These are phyloP conservation scores for Helminthosporium solani DNA, from an alignment of 2,329 filamentous ascomycete species.

Conservation along the genomic window DNA sequence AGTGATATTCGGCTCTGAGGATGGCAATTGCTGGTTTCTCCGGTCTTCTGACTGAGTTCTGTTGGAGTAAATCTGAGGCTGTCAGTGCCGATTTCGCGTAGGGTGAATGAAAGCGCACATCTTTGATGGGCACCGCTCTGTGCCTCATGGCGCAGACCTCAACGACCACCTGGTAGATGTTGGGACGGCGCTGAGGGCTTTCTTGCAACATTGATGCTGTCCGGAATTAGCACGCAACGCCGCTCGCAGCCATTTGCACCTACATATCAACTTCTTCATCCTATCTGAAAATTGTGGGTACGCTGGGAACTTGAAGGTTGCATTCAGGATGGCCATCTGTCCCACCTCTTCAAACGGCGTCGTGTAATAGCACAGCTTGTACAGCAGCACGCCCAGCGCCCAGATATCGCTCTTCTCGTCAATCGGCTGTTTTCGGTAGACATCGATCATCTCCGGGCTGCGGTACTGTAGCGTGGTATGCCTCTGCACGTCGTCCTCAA, in stretches of 20 bases:
- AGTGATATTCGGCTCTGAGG: conserved; percentile 54
- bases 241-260: conserved; percentile 30
- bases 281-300: conserved; percentile 89
- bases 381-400: conserved; percentile 90
- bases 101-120: conserved; percentile 56
- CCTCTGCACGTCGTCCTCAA: conserved; percentile 95
- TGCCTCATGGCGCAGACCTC: conserved; percentile 90
- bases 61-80: conserved; percentile 50
- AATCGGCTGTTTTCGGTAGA: conserved; percentile 93
- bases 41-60: conserved; percentile 65
- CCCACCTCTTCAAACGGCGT: conserved; percentile 98
- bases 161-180: conserved; percentile 88
- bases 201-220: conserved; percentile 87
- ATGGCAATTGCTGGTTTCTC: conserved; percentile 60
- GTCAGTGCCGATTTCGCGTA: conserved; percentile 19
- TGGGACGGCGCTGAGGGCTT: conserved; percentile 75
- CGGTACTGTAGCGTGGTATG: conserved; percentile 97
- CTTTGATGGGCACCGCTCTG: conserved; percentile 80
- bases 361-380: conserved; percentile 99
- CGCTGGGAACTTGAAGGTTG: conserved; percentile 85
- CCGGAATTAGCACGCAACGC: conserved; percentile 15
- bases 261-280: conserved; percentile 87
- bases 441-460: conserved; percentile 98
- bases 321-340: conserved; percentile 95
- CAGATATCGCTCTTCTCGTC: conserved; percentile 99